Conservation (phyloP, 1,139 yeast genomes). For the Trichomonascaceae sp. region DNA sequence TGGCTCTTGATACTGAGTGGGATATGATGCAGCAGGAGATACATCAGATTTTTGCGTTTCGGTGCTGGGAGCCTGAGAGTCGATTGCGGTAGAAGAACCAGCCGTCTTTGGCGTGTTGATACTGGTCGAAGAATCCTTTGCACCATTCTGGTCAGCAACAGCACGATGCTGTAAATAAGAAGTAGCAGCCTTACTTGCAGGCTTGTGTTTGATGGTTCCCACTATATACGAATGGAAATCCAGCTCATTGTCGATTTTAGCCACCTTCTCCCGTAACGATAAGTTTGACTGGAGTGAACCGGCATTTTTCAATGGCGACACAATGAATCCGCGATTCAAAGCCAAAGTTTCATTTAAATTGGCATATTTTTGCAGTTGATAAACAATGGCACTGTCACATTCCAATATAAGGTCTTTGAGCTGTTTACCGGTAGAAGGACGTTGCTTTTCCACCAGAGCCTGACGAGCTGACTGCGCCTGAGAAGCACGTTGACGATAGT, state of each 20-base stretch:
- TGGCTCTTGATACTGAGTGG: not conserved
- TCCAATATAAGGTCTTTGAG: constrained; percentile 75
- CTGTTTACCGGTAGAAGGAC: constrained; percentile 72
- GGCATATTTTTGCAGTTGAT: constrained; percentile 83
- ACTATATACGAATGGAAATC: constrained; percentile 70
- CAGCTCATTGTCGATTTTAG: constrained; percentile 72
- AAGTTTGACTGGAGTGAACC: constrained; percentile 38
- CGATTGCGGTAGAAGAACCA: not conserved
- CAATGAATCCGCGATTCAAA: constrained; percentile 77
- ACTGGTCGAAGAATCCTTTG: not conserved
- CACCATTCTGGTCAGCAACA: not conserved
- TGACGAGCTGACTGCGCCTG: constrained; percentile 68
- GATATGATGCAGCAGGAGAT: not conserved
- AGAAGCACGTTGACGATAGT: constrained; percentile 71
- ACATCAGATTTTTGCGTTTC: not conserved
- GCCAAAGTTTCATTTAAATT: constrained; percentile 79
- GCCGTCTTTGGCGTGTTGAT: not conserved
- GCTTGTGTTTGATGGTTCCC: constrained; percentile 26
- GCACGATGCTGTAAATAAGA: not conserved
- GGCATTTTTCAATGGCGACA: constrained; percentile 57
- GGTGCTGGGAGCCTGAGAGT: not conserved
- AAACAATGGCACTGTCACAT: constrained; percentile 79
- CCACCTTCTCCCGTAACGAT: constrained; percentile 71
- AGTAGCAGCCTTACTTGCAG: constrained; percentile 1
- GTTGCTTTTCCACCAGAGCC: constrained; percentile 61